These are phyloP conservation scores for Boletus reticulatus DNA, from an alignment of 768 basidiomycete species.

Conservation along the genomic window DNA sequence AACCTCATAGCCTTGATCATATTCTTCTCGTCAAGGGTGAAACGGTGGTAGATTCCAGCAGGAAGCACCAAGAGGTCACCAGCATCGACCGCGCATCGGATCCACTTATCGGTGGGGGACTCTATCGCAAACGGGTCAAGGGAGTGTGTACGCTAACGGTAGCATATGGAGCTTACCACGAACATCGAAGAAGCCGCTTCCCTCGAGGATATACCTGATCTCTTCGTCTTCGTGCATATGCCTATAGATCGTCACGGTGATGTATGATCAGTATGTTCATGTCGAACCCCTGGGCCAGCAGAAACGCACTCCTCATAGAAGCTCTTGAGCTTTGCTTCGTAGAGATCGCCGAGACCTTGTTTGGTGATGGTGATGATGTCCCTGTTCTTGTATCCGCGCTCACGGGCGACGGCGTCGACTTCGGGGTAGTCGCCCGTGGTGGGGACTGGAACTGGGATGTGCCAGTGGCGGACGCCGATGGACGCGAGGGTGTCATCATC, in stretches of 20 bases:
- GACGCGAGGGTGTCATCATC: slow-evolving; percentile 43
- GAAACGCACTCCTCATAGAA: slow-evolving; percentile 79
- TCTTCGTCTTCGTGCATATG: slow-evolving; percentile 98
- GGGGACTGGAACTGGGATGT: slow-evolving; percentile 55
- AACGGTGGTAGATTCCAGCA: slow-evolving; percentile 91
- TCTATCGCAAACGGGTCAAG: slow-evolving; percentile 40
- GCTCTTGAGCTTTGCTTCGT: slow-evolving; percentile 76
- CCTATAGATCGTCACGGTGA: slow-evolving; percentile 39
- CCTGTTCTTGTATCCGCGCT: slow-evolving; percentile 79
- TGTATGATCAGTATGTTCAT: not conserved
- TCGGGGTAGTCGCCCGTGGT: slow-evolving; percentile 40
- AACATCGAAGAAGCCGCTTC: slow-evolving; percentile 92
- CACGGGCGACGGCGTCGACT: slow-evolving; percentile 60
- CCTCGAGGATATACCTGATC: slow-evolving; percentile 82
- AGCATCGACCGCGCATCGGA: slow-evolving; percentile 69
- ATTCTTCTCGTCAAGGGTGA: slow-evolving; percentile 80
- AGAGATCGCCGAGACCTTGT: slow-evolving; percentile 76
- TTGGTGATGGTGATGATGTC: slow-evolving; percentile 78
- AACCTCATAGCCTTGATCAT: slow-evolving; percentile 75
- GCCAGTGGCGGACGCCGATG: slow-evolving; percentile 68
- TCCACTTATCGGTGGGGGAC: slow-evolving; percentile 69
- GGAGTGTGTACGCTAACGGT: not conserved
- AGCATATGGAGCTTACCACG: slow-evolving; percentile 52
- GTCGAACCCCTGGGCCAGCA: not conserved
- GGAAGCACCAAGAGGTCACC: slow-evolving; percentile 89